Evolutionary conservation across 306 rosid species (phyloP).

Genomic region (Cucurbita pepo): DNA sequence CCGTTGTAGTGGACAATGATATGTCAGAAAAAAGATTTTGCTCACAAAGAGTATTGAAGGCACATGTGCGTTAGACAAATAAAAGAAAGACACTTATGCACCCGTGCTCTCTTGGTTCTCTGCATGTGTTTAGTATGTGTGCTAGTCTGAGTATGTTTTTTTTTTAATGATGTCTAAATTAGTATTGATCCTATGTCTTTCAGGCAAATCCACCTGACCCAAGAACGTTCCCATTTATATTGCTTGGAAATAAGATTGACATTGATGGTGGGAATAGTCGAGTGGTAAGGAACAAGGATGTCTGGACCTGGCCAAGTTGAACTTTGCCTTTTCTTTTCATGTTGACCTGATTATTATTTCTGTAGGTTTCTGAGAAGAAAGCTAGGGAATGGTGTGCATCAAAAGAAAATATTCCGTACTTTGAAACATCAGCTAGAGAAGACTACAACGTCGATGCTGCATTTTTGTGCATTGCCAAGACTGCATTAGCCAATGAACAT

Average conservation of each 20-base stretch:
- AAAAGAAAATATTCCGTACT: conserved; percentile 74
- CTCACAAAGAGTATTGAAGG: background rate
- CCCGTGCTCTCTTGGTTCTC: background rate
- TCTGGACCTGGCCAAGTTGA: background rate
- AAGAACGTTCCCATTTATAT: conserved; percentile 57
- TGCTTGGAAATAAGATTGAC: conserved; percentile 92
- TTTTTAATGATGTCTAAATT: background rate
- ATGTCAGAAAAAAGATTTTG: background rate
- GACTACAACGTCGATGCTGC: conserved; percentile 83
- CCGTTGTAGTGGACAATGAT: background rate
- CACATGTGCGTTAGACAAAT: background rate
- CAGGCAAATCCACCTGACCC: conserved; percentile 78
- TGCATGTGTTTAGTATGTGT: background rate
- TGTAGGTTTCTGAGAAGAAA: conserved; percentile 87
- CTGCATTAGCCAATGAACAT: conserved; percentile 61
- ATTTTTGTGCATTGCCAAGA: conserved; percentile 67
- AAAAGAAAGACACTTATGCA: background rate
- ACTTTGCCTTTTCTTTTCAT: background rate
- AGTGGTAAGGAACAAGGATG: conserved; percentile 70
- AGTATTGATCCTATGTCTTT: background rate
- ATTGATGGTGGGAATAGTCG: conserved; percentile 93
- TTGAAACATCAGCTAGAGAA: conserved; percentile 89
- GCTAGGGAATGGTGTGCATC: conserved; percentile 89
- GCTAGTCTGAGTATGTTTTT: background rate
- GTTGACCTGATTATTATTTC: conserved; percentile 15